Evolutionary conservation across 129 eudicot species (phyloP), one percentile per base, ranked within the genome.

Genomic region (Deinandra increscens): DNA sequence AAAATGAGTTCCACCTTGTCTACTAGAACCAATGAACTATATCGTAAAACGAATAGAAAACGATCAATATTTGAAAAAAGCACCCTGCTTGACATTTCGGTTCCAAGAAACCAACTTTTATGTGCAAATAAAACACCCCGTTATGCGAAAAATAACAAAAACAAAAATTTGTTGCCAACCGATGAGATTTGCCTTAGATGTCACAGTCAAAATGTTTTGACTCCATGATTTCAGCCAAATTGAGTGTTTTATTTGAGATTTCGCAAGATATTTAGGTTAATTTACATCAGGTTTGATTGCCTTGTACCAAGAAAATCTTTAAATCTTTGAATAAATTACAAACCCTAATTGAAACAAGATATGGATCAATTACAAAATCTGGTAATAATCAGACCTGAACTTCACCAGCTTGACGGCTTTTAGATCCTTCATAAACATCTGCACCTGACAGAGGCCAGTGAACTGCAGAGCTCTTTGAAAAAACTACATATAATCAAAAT

Each of bases 401-500:
- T 78, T 84, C 86, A 76, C 70, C 84, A 42, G 86, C 50, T 63
- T 75, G 89, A 39, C 70, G 79, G 61, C 72, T 80, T 60, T 70
- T 81, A 6, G 75, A 56, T 23, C 65, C 66, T 8, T 73, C 80
- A 37, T 75, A 62, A 26, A 54, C 68, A 69, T 76, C 81, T 72
- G 72, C 68, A 48, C 64, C 61, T 33, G 76, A 26, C 31, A 26
- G 31, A 26, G 83, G 86, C 92, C 89, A 81, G 22, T 77, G 72
- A 36, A 46, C 71, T 12, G 82, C 86, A 6, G 87, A 79, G 38
- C 64, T 78, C 64, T 66, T 59, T 11, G 42, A 71, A 61, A 70
- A 88, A 63, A 63, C 87, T 82, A 36, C 60, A 56, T 26, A 65
- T 37, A 39, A 36, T 55, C 48, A 39, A 70, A 45, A 81, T 37